Base-by-base conservation (phyloP, 352 stramenopile species). In the Globisporangium cederbergense region DNA sequence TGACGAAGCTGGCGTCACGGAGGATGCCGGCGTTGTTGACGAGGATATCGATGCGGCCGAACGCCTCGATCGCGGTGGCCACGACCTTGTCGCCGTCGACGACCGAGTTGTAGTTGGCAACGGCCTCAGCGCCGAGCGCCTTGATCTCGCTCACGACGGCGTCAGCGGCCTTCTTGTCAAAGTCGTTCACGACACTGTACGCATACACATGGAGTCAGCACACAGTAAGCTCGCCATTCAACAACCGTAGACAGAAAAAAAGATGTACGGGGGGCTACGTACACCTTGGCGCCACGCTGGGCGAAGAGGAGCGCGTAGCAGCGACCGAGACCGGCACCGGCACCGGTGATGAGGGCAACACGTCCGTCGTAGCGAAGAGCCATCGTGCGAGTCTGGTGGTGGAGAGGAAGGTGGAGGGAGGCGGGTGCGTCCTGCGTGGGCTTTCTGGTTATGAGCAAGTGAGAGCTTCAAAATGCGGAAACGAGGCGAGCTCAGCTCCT, bases 1-100 rank as follows among this genome's bases (percentile, higher is more conserved):
- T 97, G 67, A 77, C 68, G 69, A 97, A 97, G 55, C 71, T 84
- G 64, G 91, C 78, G 85, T 97, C 74, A 69, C 96, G 83, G 78
- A 99, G 70, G 68, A 98, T 96, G 10, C 91, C 95, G 13, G 96
- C 96, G 75, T 99, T 99, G 79, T 95, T 95, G 45, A 93, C 79
- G n/a, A 95, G 45, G 34, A 95, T 93, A 60, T 95, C 86, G 25
- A 95, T 75, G 59, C 87, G 84, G 20, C 81, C 83, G 43, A 83
- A 95, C 38, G 60, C 72, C 40, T 81, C 65, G 57, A 95, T 89
- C 34, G 83, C 85, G 60, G 81, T 90, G 14, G 72, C 78, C 14
- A 95, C 82, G 28, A 95, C 83, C 64, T 91, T 91, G 28, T 89
- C 84, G 30, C 86, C 86, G n/a, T 93, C 81, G n/a, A 75, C 83